Evolutionary conservation across 2,329 filamentous ascomycete species (phyloP).

Genomic region (Ophiosphaerella korrae): DNA sequence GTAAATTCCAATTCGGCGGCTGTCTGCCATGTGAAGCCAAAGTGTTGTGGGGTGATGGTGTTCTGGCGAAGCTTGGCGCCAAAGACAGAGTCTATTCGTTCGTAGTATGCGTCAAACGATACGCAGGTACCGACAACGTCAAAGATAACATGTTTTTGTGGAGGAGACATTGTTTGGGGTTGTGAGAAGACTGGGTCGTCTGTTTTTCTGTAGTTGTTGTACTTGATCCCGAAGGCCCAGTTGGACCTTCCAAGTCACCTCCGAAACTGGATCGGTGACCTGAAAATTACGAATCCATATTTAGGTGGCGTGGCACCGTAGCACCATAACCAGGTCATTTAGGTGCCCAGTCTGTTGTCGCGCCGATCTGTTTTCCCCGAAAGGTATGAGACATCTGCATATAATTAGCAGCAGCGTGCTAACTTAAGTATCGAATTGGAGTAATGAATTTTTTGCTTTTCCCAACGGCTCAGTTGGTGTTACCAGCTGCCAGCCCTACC

Average conservation of each 20-base stretch:
- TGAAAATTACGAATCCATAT: too few species aligned
- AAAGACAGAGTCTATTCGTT: slow-evolving; percentile 10
- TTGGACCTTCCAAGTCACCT: too few species aligned
- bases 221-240: too few species aligned
- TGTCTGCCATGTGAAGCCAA: slow-evolving; percentile 19
- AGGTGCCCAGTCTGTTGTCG: too few species aligned
- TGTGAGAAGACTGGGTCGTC: background rate
- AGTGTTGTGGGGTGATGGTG: slow-evolving; percentile 10
- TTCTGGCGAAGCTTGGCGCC: slow-evolving; percentile 11
- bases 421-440: background rate
- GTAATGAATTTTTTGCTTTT: background rate
- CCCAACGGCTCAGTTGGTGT: slow-evolving; percentile 2
- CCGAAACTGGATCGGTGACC: too few species aligned
- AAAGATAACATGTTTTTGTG: slow-evolving; percentile 14
- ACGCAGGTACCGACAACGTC: slow-evolving; percentile 18
- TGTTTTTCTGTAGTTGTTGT: background rate
- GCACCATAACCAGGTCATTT: too few species aligned
- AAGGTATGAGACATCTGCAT: too few species aligned
- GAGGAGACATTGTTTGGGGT: slow-evolving; percentile 1
- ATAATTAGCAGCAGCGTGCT: background rate
- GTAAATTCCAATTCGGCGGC: slow-evolving; percentile 21
- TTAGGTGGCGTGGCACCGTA: too few species aligned
- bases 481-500: slow-evolving; percentile 9
- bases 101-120: slow-evolving; percentile 17
- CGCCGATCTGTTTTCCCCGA: too few species aligned